phyloP scores from a whole-genome alignment of 2,329 filamentous ascomycete species.

The Botryotinia convoluta region DNA sequence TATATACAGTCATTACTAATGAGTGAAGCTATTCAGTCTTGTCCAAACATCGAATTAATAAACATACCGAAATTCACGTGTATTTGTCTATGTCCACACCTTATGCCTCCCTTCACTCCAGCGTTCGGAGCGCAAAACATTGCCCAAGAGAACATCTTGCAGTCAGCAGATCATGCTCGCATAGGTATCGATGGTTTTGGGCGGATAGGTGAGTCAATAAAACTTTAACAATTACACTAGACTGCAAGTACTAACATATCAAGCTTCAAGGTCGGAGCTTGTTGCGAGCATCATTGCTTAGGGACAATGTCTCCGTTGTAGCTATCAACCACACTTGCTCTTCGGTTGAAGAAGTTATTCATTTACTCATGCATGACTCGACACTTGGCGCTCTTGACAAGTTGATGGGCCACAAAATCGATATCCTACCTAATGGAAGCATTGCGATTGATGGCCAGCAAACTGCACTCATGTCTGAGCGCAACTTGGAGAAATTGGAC shows the following conservation, averaged over 20 bases:
- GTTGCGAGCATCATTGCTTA: not conserved
- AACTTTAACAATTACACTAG: not conserved
- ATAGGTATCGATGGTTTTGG: not conserved
- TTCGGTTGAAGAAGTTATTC: not conserved
- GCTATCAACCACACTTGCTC: not conserved
- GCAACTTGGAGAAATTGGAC: not conserved
- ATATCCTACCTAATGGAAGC: not conserved
- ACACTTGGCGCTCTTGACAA: not conserved
- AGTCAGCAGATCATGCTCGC: not conserved
- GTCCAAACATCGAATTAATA: not conserved
- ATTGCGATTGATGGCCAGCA: not conserved
- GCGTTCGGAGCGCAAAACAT: not conserved
- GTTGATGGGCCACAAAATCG: not conserved
- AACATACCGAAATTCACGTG: not conserved
- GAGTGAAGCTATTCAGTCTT: not conserved
- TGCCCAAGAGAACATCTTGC: not conserved
- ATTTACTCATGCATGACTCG: not conserved
- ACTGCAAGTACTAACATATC: not conserved
- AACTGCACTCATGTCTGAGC: not conserved
- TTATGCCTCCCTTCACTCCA: not conserved
- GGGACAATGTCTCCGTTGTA: not conserved
- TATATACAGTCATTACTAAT: not conserved
- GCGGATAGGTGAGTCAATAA: not conserved
- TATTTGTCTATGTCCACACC: not conserved
- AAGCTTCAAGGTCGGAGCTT: not conserved